phyloP scores from a whole-genome alignment of 139 green algal species.

The Mesostigma viride region DNA sequence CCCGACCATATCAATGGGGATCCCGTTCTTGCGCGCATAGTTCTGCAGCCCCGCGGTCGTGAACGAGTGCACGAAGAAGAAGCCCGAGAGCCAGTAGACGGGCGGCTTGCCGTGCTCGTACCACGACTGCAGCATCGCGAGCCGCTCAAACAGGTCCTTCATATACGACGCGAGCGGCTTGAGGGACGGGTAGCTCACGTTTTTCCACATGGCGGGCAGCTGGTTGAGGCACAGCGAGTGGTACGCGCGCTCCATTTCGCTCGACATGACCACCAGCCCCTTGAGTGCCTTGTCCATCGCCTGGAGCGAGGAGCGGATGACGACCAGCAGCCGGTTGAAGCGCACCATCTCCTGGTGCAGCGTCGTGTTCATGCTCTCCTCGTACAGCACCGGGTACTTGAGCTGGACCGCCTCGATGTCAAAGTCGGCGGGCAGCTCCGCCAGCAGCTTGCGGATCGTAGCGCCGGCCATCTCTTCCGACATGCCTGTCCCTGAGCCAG shows the following conservation, averaged over 20 bases:
- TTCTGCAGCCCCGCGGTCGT: slow-evolving; percentile 45
- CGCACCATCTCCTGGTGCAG: slow-evolving; percentile 35
- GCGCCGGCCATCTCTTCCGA: slow-evolving; percentile 35
- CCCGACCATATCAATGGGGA: slow-evolving; percentile 36
- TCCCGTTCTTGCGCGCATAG: slow-evolving; percentile 51
- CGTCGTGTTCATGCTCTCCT: slow-evolving; percentile 38
- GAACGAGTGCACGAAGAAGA: slow-evolving; percentile 58
- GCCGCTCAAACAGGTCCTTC: slow-evolving; percentile 23
- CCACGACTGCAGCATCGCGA: slow-evolving; percentile 28
- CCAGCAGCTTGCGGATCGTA: slow-evolving; percentile 37
- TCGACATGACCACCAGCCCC: slow-evolving; percentile 62
- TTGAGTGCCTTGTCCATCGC: slow-evolving; percentile 57
- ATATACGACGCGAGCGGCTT: slow-evolving; percentile 27
- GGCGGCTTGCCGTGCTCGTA: slow-evolving; percentile 42
- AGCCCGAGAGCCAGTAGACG: slow-evolving; percentile 63
- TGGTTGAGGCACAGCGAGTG: slow-evolving; percentile 36
- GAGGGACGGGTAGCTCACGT: slow-evolving; percentile 22
- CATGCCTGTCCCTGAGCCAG: slow-evolving; percentile 15
- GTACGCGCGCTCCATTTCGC: slow-evolving; percentile 57
- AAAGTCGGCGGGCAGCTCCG: slow-evolving; percentile 37
- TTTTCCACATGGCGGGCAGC: slow-evolving; percentile 29
- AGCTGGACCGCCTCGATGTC: slow-evolving; percentile 29
- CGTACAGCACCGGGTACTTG: slow-evolving; percentile 34
- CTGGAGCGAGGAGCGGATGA: slow-evolving; percentile 46
- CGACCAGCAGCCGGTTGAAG: slow-evolving; percentile 45